Evolutionary conservation across 2,329 filamentous ascomycete species (phyloP), one percentile per base, ranked within the genome.

Genomic region (Aspergillus vadensis): DNA sequence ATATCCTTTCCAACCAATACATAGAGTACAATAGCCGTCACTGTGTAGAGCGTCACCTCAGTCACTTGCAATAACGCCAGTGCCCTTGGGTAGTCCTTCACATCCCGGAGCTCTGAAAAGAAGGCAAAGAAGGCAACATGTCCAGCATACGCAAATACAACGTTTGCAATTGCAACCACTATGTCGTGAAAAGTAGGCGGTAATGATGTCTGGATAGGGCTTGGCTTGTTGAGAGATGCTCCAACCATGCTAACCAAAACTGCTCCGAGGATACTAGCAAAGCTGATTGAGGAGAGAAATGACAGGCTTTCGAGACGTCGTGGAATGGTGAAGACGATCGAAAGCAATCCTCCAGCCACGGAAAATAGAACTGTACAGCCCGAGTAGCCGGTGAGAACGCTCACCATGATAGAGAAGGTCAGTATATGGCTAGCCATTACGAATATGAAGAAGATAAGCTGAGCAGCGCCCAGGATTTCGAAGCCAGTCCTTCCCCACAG

Each of bases 401-500:
- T 85, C 72, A 90, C 83, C 69, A 87, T 87, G 66, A 90, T 87
- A 19, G 82, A 82, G 63, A 89, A 89, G 0, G 86, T 88, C 60
- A 90, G 75, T 59, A 88, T 81, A 74, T 91, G 89, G 10, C 86
- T 88, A 39, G 82, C 87, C 72, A 88, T 85, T 63, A 88, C 83
- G 75, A 91, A 88, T 62, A 87, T 76, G 39, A 90, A 77, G 71
- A 89, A 84, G 14, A 90, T 73, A 5, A 82, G 74, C 65, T 88
- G 86, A 64, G 83, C 86, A 59, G 78, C 74, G n/a, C 85, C 86
- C 38, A 88, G 78, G 27, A 91, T 62, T 70, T 88, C 85, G 62
- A 85, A 83, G 1, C 85, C 86, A 30, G 84, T 76, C 10, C 74
- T 75, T n/a, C 88, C 88, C 63, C 82, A 77, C 55, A 90, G 79